Conservation (phyloP, 345 rosid genomes). For the Bruguiera sexangula region DNA sequence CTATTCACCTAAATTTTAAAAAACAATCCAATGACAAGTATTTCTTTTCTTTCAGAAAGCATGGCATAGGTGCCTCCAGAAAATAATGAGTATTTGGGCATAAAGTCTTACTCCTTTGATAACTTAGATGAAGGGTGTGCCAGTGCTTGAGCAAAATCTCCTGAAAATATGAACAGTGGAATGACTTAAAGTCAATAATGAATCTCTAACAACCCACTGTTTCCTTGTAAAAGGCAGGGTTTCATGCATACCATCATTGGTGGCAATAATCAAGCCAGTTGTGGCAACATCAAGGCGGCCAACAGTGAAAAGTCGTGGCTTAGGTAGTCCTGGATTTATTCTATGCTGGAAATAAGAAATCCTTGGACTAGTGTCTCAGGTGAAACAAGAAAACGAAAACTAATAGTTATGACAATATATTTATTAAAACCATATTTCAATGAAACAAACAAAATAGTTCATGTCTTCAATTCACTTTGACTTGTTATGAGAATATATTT, state of each 20-base stretch:
- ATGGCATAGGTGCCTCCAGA: background rate
- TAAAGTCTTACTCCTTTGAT: slow-evolving; percentile 66
- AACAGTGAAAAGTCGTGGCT: slow-evolving; percentile 88
- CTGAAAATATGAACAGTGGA: slow-evolving; percentile 34
- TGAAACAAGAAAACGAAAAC: background rate
- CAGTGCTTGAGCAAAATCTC: slow-evolving; percentile 81
- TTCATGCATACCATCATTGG: slow-evolving; percentile 67
- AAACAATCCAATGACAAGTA: background rate
- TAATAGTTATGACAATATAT: background rate
- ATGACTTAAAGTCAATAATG: slow-evolving; percentile 5
- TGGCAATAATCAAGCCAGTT: slow-evolving; percentile 74
- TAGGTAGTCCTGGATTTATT: slow-evolving; percentile 63
- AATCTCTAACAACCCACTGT: background rate
- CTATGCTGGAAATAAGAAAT: slow-evolving; percentile 45
- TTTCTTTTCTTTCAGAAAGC: background rate
- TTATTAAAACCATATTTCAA: background rate
- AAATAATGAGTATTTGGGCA: background rate
- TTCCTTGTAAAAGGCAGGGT: background rate
- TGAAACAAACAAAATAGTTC: background rate
- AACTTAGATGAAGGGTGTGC: slow-evolving; percentile 89
- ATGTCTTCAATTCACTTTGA: background rate
- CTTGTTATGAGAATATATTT: background rate
- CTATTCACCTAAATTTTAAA: background rate
- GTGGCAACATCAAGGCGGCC: slow-evolving; percentile 99
- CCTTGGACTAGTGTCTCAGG: background rate